Evolutionary conservation across 2,329 filamentous ascomycete genomes (phyloP), one percentile per base, ranked within the genome.

Genomic region (Phyllosticta paracitricarpa): DNA sequence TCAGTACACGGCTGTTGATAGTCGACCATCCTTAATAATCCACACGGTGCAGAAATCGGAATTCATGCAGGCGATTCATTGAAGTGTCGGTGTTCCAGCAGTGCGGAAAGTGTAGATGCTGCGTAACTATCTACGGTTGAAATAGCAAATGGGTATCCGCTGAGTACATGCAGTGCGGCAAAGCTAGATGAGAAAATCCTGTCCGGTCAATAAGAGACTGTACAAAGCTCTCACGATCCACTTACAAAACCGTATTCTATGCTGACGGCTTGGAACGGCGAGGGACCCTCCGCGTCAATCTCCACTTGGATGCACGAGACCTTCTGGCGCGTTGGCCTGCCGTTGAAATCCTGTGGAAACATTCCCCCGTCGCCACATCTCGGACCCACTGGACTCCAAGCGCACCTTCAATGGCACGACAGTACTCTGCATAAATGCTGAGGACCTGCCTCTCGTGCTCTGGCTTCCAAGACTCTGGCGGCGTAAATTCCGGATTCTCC

Each of bases 341-440:
- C 17, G 40, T 48, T 5, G 35, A 30, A 4, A 60, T 30, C n/a
- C 40, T 40, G 26, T 61, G 58, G 28, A 35, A 53, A 3, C 58
- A 48, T 2, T 6, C 52, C 9, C 54, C 58, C 6, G 53, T 17
- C 14, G 3, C 1, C 54, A 52, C 40, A 9, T 61, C 58, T 48
- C 58, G 56, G 1, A 61, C 58, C 58, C 58, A 61, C 40, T 61
- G 26, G n/a, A 56, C 58, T 3, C 40, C 26, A 17, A 26, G 56
- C n/a, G 14, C 25, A 3, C 14, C 35, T 30, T 61, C 58, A 4
- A 61, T 56, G 26, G n/a, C 33, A 2, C 26, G 25, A 22, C 51
- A 25, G 5, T 61, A 54, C 8, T 22, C 58, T 4, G 26, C n/a
- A 12, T 52, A 56, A 6, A 19, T 33, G 2, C 56, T 12, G 17